Conservation (phyloP, 2,329 filamentous ascomycete genomes). For the Paecilomyces variotii region DNA sequence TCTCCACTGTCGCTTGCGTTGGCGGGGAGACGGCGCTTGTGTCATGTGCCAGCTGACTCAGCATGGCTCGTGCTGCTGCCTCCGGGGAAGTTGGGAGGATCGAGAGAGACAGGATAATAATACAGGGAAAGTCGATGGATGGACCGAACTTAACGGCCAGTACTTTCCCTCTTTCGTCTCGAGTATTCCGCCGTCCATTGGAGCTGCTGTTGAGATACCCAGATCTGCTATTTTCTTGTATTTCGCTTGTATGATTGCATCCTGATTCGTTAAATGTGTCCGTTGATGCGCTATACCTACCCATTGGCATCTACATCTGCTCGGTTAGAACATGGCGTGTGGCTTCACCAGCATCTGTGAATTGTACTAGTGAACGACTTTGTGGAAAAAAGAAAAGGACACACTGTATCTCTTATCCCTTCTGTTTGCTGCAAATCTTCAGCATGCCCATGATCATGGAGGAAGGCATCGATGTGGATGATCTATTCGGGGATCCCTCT, state of each 20-base stretch:
- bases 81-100: neutral
- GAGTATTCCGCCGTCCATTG: neutral
- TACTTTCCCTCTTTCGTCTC: no score
- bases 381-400: neutral
- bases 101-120: neutral
- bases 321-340: neutral
- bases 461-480: constrained; percentile 56
- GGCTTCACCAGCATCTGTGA: neutral
- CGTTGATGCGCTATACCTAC: neutral
- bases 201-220: neutral
- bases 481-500: constrained; percentile 63
- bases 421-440: neutral
- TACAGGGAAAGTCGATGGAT: neutral
- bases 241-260: neutral
- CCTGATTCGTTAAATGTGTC: neutral
- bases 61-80: neutral
- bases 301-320: neutral
- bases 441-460: constrained; percentile 50
- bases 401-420: neutral
- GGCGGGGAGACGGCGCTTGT: neutral
- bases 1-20: neutral
- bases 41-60: neutral
- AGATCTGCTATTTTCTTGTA: neutral
- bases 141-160: no score
- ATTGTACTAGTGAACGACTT: neutral